Conservation (phyloP, 179 eudicot genomes). For the Gypsophila paniculata region DNA sequence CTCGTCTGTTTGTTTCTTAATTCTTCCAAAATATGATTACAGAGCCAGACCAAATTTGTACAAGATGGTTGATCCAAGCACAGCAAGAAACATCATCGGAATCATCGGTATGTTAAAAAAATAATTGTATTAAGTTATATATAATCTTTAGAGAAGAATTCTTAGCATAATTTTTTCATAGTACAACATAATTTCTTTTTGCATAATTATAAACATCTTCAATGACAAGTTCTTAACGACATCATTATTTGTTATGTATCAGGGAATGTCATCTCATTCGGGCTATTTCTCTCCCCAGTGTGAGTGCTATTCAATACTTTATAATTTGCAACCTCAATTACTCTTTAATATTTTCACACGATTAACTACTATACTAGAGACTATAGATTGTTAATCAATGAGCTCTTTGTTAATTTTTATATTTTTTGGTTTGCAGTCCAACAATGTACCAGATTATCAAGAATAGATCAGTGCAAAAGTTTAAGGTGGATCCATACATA, state of each 20-base stretch:
- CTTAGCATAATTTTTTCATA: no score
- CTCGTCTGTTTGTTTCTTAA: not conserved
- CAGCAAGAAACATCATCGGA: constrained; percentile 13
- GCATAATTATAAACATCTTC: not conserved
- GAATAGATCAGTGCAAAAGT: constrained; percentile 28
- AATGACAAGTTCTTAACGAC: not conserved
- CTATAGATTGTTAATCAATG: no score
- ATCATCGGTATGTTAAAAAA: constrained; percentile 16
- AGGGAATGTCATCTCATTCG: constrained; percentile 35
- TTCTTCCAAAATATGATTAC: not conserved
- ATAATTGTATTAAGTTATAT: not conserved
- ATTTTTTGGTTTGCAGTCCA: constrained; percentile 21
- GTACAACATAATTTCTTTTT: not conserved
- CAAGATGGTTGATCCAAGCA: constrained; percentile 17
- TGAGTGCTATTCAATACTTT: constrained; percentile 12
- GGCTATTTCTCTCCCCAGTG: constrained; percentile 31
- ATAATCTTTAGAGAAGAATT: not conserved
- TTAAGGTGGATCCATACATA: constrained; percentile 30
- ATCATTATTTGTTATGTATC: not conserved
- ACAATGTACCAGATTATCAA: constrained; percentile 25
- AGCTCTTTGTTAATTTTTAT: no score
- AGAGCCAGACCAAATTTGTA: not conserved
- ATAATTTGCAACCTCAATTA: not conserved
- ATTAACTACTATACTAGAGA: no score
- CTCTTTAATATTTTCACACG: no score